phyloP scores from a whole-genome alignment of 768 basidiomycete genomes.

The Butyriboletus loyo region DNA sequence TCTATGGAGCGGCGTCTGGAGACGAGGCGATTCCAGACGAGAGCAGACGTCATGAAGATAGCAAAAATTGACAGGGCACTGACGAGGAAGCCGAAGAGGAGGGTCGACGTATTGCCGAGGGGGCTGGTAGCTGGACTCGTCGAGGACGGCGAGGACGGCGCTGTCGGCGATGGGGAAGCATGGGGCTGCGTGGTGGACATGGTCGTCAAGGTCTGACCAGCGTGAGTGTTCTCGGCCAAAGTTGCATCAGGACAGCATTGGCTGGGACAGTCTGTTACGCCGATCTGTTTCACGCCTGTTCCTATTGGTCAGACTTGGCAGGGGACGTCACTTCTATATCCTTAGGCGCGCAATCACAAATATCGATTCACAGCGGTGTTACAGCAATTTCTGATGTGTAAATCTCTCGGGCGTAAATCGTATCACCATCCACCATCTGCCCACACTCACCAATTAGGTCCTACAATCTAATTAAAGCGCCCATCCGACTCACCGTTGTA shows the following conservation, averaged over 20 bases:
- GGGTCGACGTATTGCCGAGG: slow-evolving; percentile 17
- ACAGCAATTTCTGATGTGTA: neutral
- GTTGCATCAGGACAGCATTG: neutral
- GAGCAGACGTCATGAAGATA: slow-evolving; percentile 29
- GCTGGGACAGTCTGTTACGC: neutral
- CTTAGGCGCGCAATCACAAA: too few relatives aligned
- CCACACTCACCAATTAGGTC: neutral
- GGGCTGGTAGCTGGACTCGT: neutral
- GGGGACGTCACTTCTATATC: neutral
- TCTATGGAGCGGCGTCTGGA: slow-evolving; percentile 29
- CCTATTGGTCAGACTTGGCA: slow-evolving; percentile 18
- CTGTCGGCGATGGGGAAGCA: neutral
- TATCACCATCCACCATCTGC: slow-evolving; percentile 29
- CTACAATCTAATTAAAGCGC: neutral
- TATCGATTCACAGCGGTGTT: too few relatives aligned
- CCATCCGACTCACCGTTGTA: slow-evolving; percentile 15
- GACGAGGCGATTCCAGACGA: slow-evolving; percentile 34
- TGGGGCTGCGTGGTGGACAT: slow-evolving; percentile 22
- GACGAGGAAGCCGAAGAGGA: slow-evolving; percentile 33
- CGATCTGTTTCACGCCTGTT: neutral
- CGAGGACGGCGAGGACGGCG: slow-evolving; percentile 1
- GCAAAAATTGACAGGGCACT: slow-evolving; percentile 30
- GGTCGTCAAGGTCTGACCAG: slow-evolving; percentile 6
- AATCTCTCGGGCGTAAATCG: neutral
- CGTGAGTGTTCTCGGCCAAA: slow-evolving; percentile 16